Base-by-base conservation (phyloP, 306 rosid genomes). In the Sphenostylis stenocarpa region DNA sequence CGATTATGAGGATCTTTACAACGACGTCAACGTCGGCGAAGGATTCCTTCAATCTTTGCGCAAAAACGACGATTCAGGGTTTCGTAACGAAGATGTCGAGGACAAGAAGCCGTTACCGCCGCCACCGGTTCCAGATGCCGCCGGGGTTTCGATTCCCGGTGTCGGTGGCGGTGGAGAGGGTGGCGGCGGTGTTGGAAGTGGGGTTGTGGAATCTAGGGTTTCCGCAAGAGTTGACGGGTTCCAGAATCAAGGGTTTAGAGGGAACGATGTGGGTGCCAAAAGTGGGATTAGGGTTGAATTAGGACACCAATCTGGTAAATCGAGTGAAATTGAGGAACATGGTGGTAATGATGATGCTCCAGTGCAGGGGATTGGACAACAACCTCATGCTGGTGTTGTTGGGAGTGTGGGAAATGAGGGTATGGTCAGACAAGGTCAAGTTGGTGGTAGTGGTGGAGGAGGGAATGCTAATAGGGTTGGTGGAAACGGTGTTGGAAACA, bases 1-100 rank as follows among this genome's bases (percentile, higher is more conserved):
- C 8, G 99, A 96, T 49, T 96, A 91, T 43, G 99, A 96, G 65
- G 99, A 96, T 76, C 92, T 96, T 7, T 96, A 96, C 78, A 96
- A 96, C 88, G 99, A 96, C 13, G 99, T 96, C 20, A 96, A 92
- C 72, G 94, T 92, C 7, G 99, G 99, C 0, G 98, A 96, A 53
- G 99, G 99, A 21, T 92, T 96, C 14, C 90, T 91, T 48, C 99
- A 92, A 84, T 89, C 97, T 5, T 31, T 92, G 81, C 85, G 93
- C 6, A 92, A 91, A 80, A 89, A 77, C 66, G 97, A 90, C 21
- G 97, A 88, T 47, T 75, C 57, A 0, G 96, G 93, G 78, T 57
- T 82, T 72, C 76, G 80, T 45, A 87, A 77, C 5, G 92, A 86
- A 49, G 89, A 12, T 36, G 86, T 11, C 21, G 90, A 80, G 41